Evolutionary conservation across 805 yeast genomes (phyloP), one percentile per base, ranked within the genome.

Genomic region (Candida michaelii): DNA sequence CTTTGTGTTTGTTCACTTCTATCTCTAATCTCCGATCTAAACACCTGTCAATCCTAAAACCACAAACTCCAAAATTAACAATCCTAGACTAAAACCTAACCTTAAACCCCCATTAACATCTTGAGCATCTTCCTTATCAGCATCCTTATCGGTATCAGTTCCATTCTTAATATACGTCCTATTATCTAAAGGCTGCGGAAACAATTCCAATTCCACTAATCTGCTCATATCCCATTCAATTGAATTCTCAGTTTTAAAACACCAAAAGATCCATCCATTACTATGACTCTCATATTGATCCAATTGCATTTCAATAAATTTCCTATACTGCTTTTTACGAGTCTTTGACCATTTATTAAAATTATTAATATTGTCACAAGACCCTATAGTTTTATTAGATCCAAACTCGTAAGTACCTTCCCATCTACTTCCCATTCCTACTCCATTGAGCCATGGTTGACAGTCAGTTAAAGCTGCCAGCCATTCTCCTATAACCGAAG

Each of bases 391-490:
- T 6, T 39, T 49, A 17, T 52, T 47, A 25, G 52, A n/a, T n/a
- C n/a, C 51, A 7, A 48, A 42, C 27, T n/a, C n/a, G n/a, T n/a
- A n/a, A n/a, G 76, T 64, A 1, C 79, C 82, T 36, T 75, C 83
- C 53, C 70, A 82, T 43, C 89, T 70, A 1, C 86, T 71, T 12
- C 87, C 87, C 15, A 77, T 60, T 2, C 83, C 83, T 11, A 80
- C 79, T 42, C 89, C 89, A 52, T 83, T 83, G 37, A 83, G 59
- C 85, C 85, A 82, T 29, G 63, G 66, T 4, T 86, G 78, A 59
- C 89, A 83, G 56, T 83, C 89, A 1, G 87, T 82, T 36, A 83
- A 66, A 11, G 85, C 89, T n/a, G 81, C 88, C 24, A 82, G 73
- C 80, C 83, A 83, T 59, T 83, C 89, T 2, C 89, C 90, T 30